Evolutionary conservation across 2,329 filamentous ascomycete genomes (phyloP), one percentile per base, ranked within the genome.

Genomic region (Aaosphaeria arxii): DNA sequence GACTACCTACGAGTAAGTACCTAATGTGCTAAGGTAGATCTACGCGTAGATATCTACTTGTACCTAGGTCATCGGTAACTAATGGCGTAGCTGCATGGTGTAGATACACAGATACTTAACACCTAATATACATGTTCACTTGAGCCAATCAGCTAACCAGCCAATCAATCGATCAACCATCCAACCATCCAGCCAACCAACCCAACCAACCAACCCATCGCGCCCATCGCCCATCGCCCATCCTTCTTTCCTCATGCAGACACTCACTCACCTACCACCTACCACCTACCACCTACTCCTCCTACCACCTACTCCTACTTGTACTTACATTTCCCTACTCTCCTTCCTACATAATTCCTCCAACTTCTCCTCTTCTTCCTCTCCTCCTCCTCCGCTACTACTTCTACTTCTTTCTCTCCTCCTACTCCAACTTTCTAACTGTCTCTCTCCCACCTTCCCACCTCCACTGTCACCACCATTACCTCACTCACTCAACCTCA

Each of bases 181-280:
- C 17, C 17, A 24, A 24, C 17, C 17, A 24, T 2, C 17, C 17
- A 24, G 3, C 17, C 17, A 24, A 24, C 17, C 17, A 24, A 24
- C 17, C 17, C 17, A 24, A 24, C 17, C 17, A 3, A 24, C 17
- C 17, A 24, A 3, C 17, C 17, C 17, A 24, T 24, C 17, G 3
- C 17, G 17, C 17, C 17, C 17, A 36, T 36, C 17, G 17, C 17
- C 17, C 17, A 36, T 36, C 39, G 17, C 39, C 39, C 39, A 41
- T 33, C 42, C 43, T 30, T 42, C 39, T 11, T 13, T 49, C 40
- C 41, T 35, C 31, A 42, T 28, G 40, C 43, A 40, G 42, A 48
- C 43, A 45, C 42, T 24, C 28, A 31, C 29, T 29, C 41, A 7
- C 41, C 29, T 30, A 9, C 17, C 17, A 24, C 17, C 29, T 30